These are phyloP conservation scores for Fusarium marasasianum DNA, from an alignment of 2,329 filamentous ascomycete genomes.

Conservation along the genomic window DNA sequence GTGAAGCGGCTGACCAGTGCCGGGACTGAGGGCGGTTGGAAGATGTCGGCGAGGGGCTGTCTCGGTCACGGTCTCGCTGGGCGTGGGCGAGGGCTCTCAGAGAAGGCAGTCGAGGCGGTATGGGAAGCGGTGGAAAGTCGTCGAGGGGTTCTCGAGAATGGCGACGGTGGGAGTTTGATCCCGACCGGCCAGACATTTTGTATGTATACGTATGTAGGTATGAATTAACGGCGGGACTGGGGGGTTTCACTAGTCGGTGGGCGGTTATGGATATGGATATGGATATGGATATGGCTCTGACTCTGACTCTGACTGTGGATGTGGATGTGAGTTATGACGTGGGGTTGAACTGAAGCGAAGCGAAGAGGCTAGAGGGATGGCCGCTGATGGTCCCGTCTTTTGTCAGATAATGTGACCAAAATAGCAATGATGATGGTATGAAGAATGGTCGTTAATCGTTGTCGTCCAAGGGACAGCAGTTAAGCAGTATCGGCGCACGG, in stretches of 20 bases:
- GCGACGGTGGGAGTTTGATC: conserved; percentile 44
- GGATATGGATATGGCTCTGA: background rate
- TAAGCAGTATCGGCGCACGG: background rate
- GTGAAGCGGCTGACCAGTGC: conserved; percentile 43
- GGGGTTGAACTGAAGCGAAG: conserved; percentile 26
- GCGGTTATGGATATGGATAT: conserved; percentile 18
- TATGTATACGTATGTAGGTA: conserved; percentile 16
- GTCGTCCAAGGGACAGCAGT: background rate
- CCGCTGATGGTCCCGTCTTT: conserved; percentile 17
- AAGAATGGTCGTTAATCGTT: background rate
- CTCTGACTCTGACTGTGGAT: background rate
- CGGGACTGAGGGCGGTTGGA: conserved; percentile 35
- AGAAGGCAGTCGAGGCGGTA: conserved; percentile 45
- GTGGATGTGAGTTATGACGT: conserved; percentile 26
- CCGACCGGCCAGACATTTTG: conserved; percentile 48
- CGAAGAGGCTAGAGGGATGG: conserved; percentile 2
- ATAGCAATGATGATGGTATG: background rate
- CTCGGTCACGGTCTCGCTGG: conserved; percentile 44
- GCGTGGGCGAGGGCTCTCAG: conserved; percentile 45
- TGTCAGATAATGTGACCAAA: conserved; percentile 3
- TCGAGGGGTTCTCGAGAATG: conserved; percentile 44
- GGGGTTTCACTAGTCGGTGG: conserved; percentile 22
- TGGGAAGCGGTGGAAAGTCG: conserved; percentile 47
- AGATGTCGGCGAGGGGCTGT: conserved; percentile 36
- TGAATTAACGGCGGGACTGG: conserved; percentile 13